Conservation (phyloP, 495 filamentous ascomycete species). For the Xylaria sp. region DNA sequence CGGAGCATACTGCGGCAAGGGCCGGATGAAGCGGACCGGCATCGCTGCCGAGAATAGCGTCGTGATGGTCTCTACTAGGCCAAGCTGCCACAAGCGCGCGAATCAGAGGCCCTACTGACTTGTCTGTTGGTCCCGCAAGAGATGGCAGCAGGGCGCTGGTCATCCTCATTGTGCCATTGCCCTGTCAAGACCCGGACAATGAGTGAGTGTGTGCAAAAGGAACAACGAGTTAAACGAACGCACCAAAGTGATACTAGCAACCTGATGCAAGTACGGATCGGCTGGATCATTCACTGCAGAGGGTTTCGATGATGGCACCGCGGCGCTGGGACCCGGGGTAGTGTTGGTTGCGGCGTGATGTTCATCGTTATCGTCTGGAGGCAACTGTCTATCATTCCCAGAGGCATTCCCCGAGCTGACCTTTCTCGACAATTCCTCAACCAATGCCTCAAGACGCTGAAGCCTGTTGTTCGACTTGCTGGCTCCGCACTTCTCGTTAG, state of each 20-base stretch:
- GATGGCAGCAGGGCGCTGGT: slow-evolving; percentile 12
- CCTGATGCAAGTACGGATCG: neutral
- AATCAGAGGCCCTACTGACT: slow-evolving; percentile 34
- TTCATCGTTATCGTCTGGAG: slow-evolving; percentile 4
- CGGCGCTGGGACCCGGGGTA: neutral
- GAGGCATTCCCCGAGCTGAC: neutral
- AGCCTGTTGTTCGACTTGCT: slow-evolving; percentile 34
- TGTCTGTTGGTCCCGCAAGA: slow-evolving; percentile 19
- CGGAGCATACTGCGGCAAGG: slow-evolving; percentile 38
- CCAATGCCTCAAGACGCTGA: slow-evolving; percentile 15
- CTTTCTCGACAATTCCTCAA: slow-evolving; percentile 3
- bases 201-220: neutral
- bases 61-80: slow-evolving; percentile 47
- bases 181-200: slow-evolving; percentile 6
- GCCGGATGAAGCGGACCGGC: slow-evolving; percentile 39
- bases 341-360: neutral
- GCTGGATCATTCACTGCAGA: slow-evolving; percentile 6
- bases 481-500: slow-evolving; percentile 33
- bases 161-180: neutral
- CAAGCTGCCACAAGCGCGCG: slow-evolving; percentile 45
- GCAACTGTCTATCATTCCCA: no score
- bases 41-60: slow-evolving; percentile 41
- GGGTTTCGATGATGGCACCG: neutral
- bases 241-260: neutral
- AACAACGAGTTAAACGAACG: neutral